Conservation (phyloP, 2,329 filamentous ascomycete species). For the Curvularia spicifera region DNA sequence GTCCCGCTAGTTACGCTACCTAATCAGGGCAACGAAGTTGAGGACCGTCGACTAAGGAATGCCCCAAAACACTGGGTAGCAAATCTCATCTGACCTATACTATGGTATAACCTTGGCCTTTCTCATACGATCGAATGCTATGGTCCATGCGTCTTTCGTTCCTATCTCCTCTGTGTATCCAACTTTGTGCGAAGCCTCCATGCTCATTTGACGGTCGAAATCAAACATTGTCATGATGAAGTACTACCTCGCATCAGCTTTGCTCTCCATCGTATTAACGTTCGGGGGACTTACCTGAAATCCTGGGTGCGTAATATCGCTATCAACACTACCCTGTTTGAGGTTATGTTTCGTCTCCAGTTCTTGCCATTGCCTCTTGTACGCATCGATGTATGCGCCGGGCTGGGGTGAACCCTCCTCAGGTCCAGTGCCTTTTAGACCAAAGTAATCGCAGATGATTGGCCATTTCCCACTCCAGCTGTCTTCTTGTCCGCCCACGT, state of each 20-base stretch:
- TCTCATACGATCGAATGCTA: slow-evolving; percentile 54
- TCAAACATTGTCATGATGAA: slow-evolving; percentile 51
- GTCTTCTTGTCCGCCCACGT: slow-evolving; percentile 51
- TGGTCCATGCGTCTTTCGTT: slow-evolving; percentile 52
- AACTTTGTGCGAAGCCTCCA: slow-evolving; percentile 49
- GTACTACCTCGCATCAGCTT: slow-evolving; percentile 27
- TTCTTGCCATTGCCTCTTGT: slow-evolving; percentile 38
- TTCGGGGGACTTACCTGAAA: slow-evolving; percentile 33
- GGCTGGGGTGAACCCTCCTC: slow-evolving; percentile 38
- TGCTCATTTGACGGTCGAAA: slow-evolving; percentile 57
- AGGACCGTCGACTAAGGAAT: neutral
- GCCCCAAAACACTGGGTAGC: neutral
- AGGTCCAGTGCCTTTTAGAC: slow-evolving; percentile 51
- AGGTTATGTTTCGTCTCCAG: slow-evolving; percentile 37
- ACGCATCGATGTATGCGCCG: slow-evolving; percentile 37
- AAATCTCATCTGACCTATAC: neutral
- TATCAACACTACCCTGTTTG: slow-evolving; percentile 53
- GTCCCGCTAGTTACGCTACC: neutral
- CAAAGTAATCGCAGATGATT: slow-evolving; percentile 56
- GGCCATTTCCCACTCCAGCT: slow-evolving; percentile 57
- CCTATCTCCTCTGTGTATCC: slow-evolving; percentile 50
- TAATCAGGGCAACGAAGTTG: neutral
- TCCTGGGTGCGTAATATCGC: slow-evolving; percentile 50
- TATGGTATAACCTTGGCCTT: slow-evolving; percentile 51
- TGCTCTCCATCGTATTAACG: neutral